phyloP scores from a whole-genome alignment of 176 grass and related monocot species.

The Lolium multiflorum region DNA sequence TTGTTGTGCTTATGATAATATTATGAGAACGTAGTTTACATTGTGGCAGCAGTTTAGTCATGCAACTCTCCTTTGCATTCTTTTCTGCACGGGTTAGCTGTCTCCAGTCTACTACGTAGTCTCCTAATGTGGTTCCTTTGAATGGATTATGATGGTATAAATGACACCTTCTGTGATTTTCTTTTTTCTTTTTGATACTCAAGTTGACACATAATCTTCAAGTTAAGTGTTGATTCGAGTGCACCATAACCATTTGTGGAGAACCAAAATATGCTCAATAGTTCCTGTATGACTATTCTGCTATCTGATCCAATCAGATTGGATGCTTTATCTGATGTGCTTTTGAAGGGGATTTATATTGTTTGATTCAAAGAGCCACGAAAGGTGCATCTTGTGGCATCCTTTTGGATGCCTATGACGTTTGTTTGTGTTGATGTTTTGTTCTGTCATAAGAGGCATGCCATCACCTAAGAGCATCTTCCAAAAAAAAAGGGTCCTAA shows the following conservation, averaged over 20 bases:
- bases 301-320: slow-evolving; percentile 8
- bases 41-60: slow-evolving; percentile 12
- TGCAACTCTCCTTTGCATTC: not conserved
- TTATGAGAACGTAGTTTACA: slow-evolving; percentile 10
- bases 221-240: not conserved
- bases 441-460: not conserved
- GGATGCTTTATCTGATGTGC: slow-evolving; percentile 13
- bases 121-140: not conserved
- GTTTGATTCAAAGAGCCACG: not conserved
- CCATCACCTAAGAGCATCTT: slow-evolving; percentile 26
- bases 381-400: not conserved
- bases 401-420: not conserved
- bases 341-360: not conserved
- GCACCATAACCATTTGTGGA: not conserved
- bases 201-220: slow-evolving; percentile 6
- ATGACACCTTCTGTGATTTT: not conserved
- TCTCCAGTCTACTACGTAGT: not conserved
- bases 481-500: not conserved
- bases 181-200: not conserved
- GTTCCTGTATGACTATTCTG: slow-evolving; percentile 26
- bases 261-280: slow-evolving; percentile 11
- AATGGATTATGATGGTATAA: not conserved
- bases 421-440: slow-evolving; percentile 28
- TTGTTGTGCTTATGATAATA: slow-evolving; percentile 42
- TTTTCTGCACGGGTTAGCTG: not conserved